phyloP scores from a whole-genome alignment of 2,329 filamentous ascomycete genomes.

The Colletotrichum sublineola region DNA sequence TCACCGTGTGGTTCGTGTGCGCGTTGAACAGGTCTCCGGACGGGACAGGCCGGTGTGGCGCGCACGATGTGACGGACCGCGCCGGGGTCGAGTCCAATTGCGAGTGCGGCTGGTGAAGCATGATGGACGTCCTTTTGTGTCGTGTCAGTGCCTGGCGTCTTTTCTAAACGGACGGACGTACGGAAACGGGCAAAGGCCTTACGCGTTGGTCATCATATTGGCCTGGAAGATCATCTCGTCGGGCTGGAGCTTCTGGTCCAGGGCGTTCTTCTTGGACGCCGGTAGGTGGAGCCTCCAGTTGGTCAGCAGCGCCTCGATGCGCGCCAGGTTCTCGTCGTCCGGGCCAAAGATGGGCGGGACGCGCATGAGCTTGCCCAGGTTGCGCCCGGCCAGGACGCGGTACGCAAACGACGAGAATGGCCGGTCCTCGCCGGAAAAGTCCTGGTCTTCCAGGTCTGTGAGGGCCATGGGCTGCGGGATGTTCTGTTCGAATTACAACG shows the following conservation, averaged over 20 bases:
- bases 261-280: constrained; percentile 75
- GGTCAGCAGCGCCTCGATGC: constrained; percentile 66
- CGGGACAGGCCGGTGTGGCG: constrained; percentile 67
- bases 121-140: constrained; percentile 70
- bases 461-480: constrained; percentile 73
- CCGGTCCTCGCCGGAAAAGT: constrained; percentile 79
- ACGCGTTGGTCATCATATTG: constrained; percentile 79
- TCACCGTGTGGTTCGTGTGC: constrained; percentile 85
- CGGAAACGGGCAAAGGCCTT: constrained; percentile 46
- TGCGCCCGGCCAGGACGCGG: constrained; percentile 83
- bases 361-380: constrained; percentile 81
- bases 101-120: constrained; percentile 84
- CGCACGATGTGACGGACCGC: constrained; percentile 74
- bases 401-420: constrained; percentile 89
- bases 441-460: constrained; percentile 79
- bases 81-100: constrained; percentile 76
- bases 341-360: constrained; percentile 65
- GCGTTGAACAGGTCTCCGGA: constrained; percentile 68
- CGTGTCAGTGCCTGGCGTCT: constrained; percentile 16
- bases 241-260: constrained; percentile 77
- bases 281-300: constrained; percentile 89
- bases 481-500: constrained; percentile 54
- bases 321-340: constrained; percentile 65
- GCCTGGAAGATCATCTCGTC: constrained; percentile 96
- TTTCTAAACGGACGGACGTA: background rate